Evolutionary conservation across 768 basidiomycete species (phyloP).

Genomic region (Pulveroboletus ravenelii): DNA sequence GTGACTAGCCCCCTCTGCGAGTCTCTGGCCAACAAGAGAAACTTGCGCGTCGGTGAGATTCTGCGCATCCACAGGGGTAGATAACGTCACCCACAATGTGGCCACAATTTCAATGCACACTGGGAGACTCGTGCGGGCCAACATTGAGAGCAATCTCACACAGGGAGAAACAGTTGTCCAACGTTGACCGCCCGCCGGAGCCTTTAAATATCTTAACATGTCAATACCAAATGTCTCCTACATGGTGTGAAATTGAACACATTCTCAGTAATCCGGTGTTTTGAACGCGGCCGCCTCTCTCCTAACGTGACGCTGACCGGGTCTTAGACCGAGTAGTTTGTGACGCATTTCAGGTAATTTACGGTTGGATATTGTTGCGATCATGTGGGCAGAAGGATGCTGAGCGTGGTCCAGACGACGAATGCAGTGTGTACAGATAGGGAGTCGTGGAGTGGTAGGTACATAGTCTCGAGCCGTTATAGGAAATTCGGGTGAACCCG

Average conservation of each 20-base stretch:
- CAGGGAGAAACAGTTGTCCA: too few species aligned
- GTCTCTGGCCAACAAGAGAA: slow-evolving; percentile 31
- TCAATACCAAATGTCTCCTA: neutral
- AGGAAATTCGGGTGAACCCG: too few species aligned
- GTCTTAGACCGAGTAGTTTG: too few species aligned
- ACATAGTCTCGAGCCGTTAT: too few species aligned
- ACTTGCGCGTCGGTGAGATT: slow-evolving; percentile 34
- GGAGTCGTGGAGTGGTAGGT: too few species aligned
- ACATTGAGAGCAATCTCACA: neutral
- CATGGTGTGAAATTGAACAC: neutral
- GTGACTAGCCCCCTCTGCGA: slow-evolving; percentile 39
- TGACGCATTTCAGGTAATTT: too few species aligned
- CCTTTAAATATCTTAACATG: neutral
- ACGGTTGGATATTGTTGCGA: too few species aligned
- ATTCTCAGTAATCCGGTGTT: neutral
- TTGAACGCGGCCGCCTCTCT: neutral
- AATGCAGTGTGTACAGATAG: too few species aligned
- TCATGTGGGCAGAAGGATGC: too few species aligned
- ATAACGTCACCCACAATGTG: slow-evolving; percentile 5
- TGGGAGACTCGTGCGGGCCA: neutral
- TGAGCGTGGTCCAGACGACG: too few species aligned
- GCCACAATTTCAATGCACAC: neutral
- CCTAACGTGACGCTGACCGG: too few species aligned
- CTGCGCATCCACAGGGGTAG: slow-evolving; percentile 25
- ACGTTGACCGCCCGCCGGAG: neutral